Conservation (phyloP, 1,284 basidiomycete species). For the Meripilus lineatus region DNA sequence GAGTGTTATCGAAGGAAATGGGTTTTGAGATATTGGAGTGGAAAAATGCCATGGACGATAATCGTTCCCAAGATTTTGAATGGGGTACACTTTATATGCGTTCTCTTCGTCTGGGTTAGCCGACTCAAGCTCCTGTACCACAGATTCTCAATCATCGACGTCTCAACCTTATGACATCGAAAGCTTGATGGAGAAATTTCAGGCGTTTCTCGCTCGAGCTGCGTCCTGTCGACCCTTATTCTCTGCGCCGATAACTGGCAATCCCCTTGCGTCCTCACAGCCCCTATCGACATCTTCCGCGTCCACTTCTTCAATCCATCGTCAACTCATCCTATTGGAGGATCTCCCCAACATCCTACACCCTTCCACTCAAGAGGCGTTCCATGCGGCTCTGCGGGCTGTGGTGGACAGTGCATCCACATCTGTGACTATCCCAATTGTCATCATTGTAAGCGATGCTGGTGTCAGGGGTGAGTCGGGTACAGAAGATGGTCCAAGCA, state of each 20-base stretch:
- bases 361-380: constrained; percentile 63
- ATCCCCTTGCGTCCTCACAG: constrained; percentile 4
- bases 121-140: neutral
- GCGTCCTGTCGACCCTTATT: constrained; percentile 61
- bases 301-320: constrained; percentile 18
- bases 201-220: constrained; percentile 74
- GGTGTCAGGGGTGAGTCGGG: constrained; percentile 69
- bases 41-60: constrained; percentile 60
- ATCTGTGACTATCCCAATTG: constrained; percentile 55
- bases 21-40: constrained; percentile 86
- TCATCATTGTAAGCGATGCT: constrained; percentile 83
- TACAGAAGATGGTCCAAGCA: constrained; percentile 43
- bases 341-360: constrained; percentile 91
- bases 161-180: constrained; percentile 38
- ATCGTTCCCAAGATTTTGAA: constrained; percentile 11
- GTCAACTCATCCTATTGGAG: constrained; percentile 79
- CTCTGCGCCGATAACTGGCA: constrained; percentile 13
- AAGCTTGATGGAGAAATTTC: constrained; percentile 68
- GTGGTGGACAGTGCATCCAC: constrained; percentile 40
- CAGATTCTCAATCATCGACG: neutral
- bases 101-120: neutral
- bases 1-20: constrained; percentile 72
- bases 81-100: constrained; percentile 10
- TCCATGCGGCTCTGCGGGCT: constrained; percentile 67
- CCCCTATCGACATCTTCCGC: too few relatives aligned